Conservation (phyloP, 2,329 filamentous ascomycete species). For the Fusarium nisikadoi region DNA sequence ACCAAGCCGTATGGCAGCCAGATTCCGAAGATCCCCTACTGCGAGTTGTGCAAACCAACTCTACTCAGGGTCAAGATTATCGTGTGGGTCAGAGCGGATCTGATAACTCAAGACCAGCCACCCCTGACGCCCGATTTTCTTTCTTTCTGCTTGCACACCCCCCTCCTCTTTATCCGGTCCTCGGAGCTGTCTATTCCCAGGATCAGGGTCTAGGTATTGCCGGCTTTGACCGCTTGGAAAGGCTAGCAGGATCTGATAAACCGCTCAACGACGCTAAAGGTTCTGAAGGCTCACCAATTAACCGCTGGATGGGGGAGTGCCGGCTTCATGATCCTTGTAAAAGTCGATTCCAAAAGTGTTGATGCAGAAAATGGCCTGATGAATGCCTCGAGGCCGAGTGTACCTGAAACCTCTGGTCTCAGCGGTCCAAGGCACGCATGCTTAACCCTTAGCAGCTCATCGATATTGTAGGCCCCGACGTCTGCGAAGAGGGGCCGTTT, state of each 20-base stretch:
- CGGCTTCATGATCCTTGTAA: neutral
- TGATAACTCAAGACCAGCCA: conserved; percentile 38
- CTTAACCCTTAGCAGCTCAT: neutral
- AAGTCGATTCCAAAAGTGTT: neutral
- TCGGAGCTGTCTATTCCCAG: conserved; percentile 15
- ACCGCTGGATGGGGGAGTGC: neutral
- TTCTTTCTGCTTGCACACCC: conserved; percentile 7
- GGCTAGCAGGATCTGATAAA: conserved; percentile 35
- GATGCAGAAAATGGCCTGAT: neutral
- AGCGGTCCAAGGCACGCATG: neutral
- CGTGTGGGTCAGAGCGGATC: conserved; percentile 40
- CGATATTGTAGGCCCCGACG: neutral
- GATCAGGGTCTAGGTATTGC: neutral
- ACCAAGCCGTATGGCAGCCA: conserved; percentile 1
- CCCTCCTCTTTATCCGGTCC: conserved; percentile 15
- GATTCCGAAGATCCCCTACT: conserved; percentile 17
- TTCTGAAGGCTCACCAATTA: neutral
- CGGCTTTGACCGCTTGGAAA: conserved; percentile 11
- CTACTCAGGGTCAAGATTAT: conserved; percentile 15
- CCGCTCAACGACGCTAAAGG: conserved; percentile 14
- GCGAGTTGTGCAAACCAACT: conserved; percentile 21
- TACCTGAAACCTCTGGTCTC: neutral
- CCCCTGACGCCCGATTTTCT: neutral
- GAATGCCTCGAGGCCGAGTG: neutral
- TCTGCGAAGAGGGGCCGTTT: neutral